phyloP scores from a whole-genome alignment of 2,329 filamentous ascomycete species.

The Magnaporthiopsis rhizophila region DNA sequence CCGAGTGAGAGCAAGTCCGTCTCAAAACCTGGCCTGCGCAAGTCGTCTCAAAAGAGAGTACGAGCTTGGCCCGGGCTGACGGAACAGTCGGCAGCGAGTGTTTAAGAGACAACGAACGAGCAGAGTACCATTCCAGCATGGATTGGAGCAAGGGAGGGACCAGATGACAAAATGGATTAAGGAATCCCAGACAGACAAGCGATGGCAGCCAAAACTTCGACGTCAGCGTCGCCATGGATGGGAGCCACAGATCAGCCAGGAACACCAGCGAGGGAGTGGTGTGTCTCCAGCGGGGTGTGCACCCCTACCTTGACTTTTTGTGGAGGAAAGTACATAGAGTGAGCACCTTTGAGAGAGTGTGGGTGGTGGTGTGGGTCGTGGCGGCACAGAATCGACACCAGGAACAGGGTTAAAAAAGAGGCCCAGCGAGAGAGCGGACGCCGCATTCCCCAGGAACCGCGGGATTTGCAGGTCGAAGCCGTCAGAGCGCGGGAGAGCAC shows the following conservation, averaged over 20 bases:
- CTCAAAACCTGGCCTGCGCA: neutral
- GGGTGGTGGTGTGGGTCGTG: neutral
- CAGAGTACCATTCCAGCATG: neutral
- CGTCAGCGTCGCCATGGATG: neutral
- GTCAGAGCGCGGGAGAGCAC: neutral
- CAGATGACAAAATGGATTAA: neutral
- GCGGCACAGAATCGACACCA: slow-evolving; percentile 2
- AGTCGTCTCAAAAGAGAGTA: slow-evolving; percentile 4
- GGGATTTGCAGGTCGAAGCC: neutral
- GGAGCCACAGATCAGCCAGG: neutral
- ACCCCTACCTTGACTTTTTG: too few species aligned
- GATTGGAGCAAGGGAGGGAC: neutral
- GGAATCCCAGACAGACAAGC: neutral
- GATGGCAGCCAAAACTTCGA: neutral
- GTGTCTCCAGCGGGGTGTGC: neutral
- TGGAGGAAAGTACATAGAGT: neutral
- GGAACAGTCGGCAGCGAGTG: neutral
- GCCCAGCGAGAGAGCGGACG: neutral
- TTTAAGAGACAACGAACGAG: neutral
- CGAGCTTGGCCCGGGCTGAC: neutral
- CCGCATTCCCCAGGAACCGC: neutral
- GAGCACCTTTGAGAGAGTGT: too few species aligned
- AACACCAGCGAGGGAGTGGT: neutral
- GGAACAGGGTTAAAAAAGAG: neutral
- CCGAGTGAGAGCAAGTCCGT: neutral